These are phyloP conservation scores for Thelonectria blattea DNA, from an alignment of 2,329 filamentous ascomycete species.

Conservation along the genomic window DNA sequence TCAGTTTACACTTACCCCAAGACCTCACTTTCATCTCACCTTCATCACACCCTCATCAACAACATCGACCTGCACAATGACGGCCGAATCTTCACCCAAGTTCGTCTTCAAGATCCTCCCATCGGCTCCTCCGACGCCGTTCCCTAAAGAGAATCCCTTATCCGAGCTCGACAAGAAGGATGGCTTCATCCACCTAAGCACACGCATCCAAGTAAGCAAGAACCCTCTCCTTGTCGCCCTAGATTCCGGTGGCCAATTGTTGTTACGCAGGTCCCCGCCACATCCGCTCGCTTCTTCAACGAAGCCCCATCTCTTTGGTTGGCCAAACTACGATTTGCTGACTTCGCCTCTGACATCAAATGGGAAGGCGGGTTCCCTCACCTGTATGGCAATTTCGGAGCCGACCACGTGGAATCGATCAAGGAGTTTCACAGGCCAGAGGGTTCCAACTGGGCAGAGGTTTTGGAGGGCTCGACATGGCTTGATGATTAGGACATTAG, in stretches of 20 bases:
- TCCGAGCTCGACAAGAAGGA: conserved; percentile 65
- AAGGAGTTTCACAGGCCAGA: conserved; percentile 53
- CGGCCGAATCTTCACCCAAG: conserved; percentile 43
- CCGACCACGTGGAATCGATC: conserved; percentile 54
- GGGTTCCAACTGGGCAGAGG: conserved; percentile 54
- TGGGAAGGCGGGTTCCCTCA: conserved; percentile 68
- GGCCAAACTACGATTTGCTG: conserved; percentile 58
- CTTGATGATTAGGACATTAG: conserved; percentile 41
- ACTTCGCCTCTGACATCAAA: conserved; percentile 51
- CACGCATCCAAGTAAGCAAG: conserved; percentile 58
- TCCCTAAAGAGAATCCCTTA: conserved; percentile 61
- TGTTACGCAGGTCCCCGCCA: conserved; percentile 49
- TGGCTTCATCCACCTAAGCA: conserved; percentile 68
- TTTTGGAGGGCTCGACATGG: conserved; percentile 49
- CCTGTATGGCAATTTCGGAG: conserved; percentile 64
- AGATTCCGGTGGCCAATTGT: too few relatives aligned
- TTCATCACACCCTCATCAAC: neutral
- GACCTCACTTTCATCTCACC: neutral
- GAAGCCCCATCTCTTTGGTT: conserved; percentile 51
- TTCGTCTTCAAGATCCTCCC: conserved; percentile 69
- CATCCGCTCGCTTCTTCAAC: conserved; percentile 53
- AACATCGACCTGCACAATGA: conserved; percentile 32
- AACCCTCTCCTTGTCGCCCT: too few relatives aligned
- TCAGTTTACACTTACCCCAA: neutral
- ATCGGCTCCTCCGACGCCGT: conserved; percentile 55